Evolutionary conservation across 306 rosid genomes (phyloP).

Genomic region (Carpinus viminea): DNA sequence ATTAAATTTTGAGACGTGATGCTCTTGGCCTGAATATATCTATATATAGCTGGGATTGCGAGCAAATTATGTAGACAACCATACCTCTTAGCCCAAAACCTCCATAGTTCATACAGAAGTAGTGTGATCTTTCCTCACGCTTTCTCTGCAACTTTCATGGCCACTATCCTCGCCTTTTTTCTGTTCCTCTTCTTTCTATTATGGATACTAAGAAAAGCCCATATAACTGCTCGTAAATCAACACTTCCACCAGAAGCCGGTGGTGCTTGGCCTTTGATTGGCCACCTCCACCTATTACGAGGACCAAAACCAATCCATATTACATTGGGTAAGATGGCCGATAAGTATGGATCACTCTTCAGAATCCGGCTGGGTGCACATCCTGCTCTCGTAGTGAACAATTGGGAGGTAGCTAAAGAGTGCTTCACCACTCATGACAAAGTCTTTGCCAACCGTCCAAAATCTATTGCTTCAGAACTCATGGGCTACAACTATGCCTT

Average conservation of each 20-base stretch:
- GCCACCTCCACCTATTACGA: conserved; percentile 37
- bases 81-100: no score
- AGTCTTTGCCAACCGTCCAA: conserved; percentile 34
- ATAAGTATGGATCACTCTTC: conserved; percentile 33
- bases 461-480: conserved; percentile 22
- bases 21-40: no score
- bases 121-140: not conserved
- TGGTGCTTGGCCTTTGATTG: conserved; percentile 43
- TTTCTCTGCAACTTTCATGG: not conserved
- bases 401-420: conserved; percentile 33
- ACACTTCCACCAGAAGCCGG: conserved; percentile 30
- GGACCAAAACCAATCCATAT: conserved; percentile 21
- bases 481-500: conserved; percentile 29
- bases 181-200: conserved; percentile 19
- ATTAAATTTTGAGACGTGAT: no score
- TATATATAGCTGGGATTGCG: no score
- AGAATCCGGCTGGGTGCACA: conserved; percentile 27
- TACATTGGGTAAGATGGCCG: conserved; percentile 21
- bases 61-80: no score
- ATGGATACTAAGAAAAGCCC: not conserved
- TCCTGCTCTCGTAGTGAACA: conserved; percentile 21
- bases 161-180: not conserved
- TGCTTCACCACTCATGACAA: conserved; percentile 23
- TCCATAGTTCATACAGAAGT: not conserved
- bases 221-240: not conserved